These are phyloP conservation scores for Capillidium rhysosporum DNA, from an alignment of 371 early-diverging fungal genomes.

Conservation along the genomic window DNA sequence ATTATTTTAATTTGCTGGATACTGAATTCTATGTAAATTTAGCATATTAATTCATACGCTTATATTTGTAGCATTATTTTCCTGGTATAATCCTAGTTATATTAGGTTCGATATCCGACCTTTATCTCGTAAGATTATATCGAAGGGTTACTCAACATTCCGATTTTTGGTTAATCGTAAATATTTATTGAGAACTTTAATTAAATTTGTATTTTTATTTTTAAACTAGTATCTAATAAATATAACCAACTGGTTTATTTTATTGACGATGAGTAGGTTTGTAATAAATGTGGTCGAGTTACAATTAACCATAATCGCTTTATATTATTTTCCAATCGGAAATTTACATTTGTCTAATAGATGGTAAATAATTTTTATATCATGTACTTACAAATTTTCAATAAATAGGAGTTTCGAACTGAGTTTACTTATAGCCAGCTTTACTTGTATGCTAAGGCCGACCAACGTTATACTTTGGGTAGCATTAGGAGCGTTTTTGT, in stretches of 20 bases:
- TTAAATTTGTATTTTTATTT: constrained; percentile 3
- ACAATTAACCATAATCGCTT: constrained; percentile 32
- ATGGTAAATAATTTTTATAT: background rate
- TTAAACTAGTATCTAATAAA: constrained; percentile 39
- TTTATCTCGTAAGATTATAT: too few species aligned
- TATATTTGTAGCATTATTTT: background rate
- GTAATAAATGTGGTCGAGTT: constrained; percentile 53
- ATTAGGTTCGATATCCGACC: constrained; percentile 30
- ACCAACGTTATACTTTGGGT: constrained; percentile 71
- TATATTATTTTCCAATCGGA: constrained; percentile 51
- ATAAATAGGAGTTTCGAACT: constrained; percentile 16
- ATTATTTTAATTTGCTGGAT: constrained; percentile 24
- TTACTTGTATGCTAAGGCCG: constrained; percentile 64
- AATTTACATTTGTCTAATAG: constrained; percentile 5
- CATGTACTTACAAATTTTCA: background rate
- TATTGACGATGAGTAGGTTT: constrained; percentile 47
- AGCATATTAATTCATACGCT: background rate
- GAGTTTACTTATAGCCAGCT: constrained; percentile 39
- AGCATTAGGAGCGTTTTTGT: constrained; percentile 33
- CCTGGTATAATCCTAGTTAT: constrained; percentile 22
- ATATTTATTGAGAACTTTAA: too few species aligned
- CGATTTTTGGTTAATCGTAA: constrained; percentile 39
- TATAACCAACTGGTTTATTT: constrained; percentile 62
- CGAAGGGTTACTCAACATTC: constrained; percentile 45
- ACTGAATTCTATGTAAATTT: background rate